Base-by-base conservation (phyloP, 257 asterid species). In the Solanum verrucosum region DNA sequence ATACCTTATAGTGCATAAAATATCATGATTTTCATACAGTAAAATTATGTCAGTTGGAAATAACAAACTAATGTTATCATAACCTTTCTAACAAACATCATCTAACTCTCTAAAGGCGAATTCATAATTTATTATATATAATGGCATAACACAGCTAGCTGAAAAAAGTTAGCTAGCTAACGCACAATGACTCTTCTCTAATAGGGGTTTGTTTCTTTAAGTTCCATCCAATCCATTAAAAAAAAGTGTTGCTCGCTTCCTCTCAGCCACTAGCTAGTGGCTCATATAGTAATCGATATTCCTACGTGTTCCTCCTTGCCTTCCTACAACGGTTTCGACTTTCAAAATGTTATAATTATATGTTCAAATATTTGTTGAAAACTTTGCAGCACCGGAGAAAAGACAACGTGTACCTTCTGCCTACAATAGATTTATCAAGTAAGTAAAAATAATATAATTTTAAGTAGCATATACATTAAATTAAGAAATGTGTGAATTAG, bases 321-420 rank as follows among this genome's bases (percentile, higher is more conserved):
- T 5, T 4, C 73, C 8, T 25, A 67, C 18, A 67, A 67, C 4
- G 75, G 4, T 21, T 34, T 72, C 4, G 9, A 18, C 42, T 0
- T 72, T 72, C 27, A 9, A 72, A 33, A 11, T 72, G 1, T 33
- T 72, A 72, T 2, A 20, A 35, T 56, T 56, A n/a, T 15, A 20
- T 2, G 25, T 49, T 83, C 18, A 49, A 83, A 34, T 42, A 3
- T 44, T 82, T 35, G 42, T 83, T 38, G 34, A 18, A 84, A 14
- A 63, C 5, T 8, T 27, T 89, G 87, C 94, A 96, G 99, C 98
- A 21, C 98, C 99, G 1, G 99, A 95, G 93, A 96, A 95, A 91
- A 92, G 97, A 84, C 99, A 95, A 84, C 93, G 99, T 3, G 99
- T 95, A 65, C 99, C 99, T 84, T 95, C 99, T 42, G 98, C 99